Base-by-base conservation (phyloP, 2,329 filamentous ascomycete species). In the Paraphaeosphaeria minitans region DNA sequence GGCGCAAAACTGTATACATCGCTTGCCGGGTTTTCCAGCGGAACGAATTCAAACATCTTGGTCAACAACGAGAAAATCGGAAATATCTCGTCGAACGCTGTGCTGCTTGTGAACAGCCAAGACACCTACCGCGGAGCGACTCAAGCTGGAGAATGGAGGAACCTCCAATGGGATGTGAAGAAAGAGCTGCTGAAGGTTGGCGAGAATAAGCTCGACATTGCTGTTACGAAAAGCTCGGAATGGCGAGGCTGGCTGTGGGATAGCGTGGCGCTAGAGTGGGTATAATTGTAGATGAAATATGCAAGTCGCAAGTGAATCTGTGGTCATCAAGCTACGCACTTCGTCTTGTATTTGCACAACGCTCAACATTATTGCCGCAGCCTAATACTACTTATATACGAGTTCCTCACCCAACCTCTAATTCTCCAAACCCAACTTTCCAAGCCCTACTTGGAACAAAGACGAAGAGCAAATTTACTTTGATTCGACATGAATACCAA, bases 121-220 rank as follows among this genome's bases (percentile, higher is more conserved):
- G 77, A 76, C 21, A 72, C 82, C 37, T 83, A 83, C 66, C 75
- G 81, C n/a, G 79, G 77, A 10, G 80, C 75, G 21, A 83, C 80
- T 7, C 67, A 70, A 24, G 80, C 78, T 5, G 81, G 82, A 1
- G 81, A 83, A 69, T 83, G 80, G 80, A 72, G 78, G 55, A 72
- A 80, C 21, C 75, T 81, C 24, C 78, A 83, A 67, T 80, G 78
- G 53, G 58, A 61, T 0, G 65, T 81, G 13, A 58, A 56, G 2
- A 66, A 65, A 27, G 72, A 65, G 10, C 53, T 53, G 37, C 58
- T 81, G 56, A 72, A 63, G 55, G 50, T 61, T 9, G 78, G 75
- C 3, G 57, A 57, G 52, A 81, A 80, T 55, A 72, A 60, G 51
- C 43, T 80, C 37, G 75, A 76, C 29, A 73, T 81, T 51, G 66